phyloP scores from a whole-genome alignment of 352 stramenopile species.

The Phytophthora chlamydospora region DNA sequence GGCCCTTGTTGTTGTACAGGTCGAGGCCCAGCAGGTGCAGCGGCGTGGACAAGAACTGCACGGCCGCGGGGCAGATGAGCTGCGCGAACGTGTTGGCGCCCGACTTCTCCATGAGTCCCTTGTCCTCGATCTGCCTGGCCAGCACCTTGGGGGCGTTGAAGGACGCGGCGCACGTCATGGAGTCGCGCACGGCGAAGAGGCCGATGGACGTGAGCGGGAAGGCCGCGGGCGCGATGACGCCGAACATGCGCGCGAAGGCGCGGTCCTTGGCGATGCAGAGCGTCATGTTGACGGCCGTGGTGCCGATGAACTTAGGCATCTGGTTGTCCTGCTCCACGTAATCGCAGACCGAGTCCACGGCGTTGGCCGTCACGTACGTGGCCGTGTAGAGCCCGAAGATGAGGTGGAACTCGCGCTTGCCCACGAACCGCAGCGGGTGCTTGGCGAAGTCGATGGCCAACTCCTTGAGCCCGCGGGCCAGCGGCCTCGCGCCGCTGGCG shows the following conservation, averaged over 20 bases:
- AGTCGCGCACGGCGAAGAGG: conserved; percentile 89
- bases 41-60: conserved; percentile 91
- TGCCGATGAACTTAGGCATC: conserved; percentile 90
- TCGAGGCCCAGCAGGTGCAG: conserved; percentile 90
- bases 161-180: conserved; percentile 84
- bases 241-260: conserved; percentile 93
- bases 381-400: conserved; percentile 91
- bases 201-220: conserved; percentile 84
- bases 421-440: conserved; percentile 82
- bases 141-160: conserved; percentile 88
- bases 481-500: conserved; percentile 69
- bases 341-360: conserved; percentile 87
- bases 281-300: conserved; percentile 91
- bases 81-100: conserved; percentile 73
- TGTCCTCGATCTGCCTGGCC: conserved; percentile 65
- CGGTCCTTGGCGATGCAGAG: conserved; percentile 92
- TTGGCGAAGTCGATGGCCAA: conserved; percentile 62
- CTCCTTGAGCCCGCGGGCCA: conserved; percentile 71
- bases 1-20: conserved; percentile 85
- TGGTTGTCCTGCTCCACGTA: conserved; percentile 72
- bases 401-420: conserved; percentile 87
- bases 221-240: conserved; percentile 71
- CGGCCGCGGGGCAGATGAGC: conserved; percentile 79
- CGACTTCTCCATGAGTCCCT: conserved; percentile 50
- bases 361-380: conserved; percentile 90